Conservation (phyloP, 495 filamentous ascomycete genomes). For the Acidiella bohemica region DNA sequence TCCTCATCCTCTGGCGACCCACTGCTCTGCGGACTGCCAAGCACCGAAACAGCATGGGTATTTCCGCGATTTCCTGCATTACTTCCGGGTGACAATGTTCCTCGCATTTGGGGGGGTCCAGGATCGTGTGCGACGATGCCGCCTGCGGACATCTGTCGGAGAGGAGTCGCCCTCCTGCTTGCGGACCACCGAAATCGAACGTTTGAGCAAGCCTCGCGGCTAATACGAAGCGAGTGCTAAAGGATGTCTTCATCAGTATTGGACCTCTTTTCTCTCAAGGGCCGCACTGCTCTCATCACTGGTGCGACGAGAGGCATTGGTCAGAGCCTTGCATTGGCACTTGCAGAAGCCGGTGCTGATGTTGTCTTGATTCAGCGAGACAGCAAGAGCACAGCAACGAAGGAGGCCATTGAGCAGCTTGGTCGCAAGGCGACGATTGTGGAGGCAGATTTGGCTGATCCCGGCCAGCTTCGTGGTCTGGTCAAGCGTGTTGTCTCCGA, state of each 20-base stretch:
- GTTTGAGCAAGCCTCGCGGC: no score
- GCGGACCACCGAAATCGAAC: no score
- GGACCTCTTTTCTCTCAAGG: slow-evolving; percentile 32
- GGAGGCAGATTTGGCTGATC: slow-evolving; percentile 56
- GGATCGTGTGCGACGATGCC: no score
- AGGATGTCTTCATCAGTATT: slow-evolving; percentile 23
- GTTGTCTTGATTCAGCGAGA: slow-evolving; percentile 66
- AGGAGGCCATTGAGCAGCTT: slow-evolving; percentile 45
- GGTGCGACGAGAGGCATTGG: slow-evolving; percentile 84
- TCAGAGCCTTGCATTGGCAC: slow-evolving; percentile 62
- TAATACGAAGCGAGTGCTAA: no score
- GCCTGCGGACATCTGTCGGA: no score
- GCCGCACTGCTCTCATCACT: slow-evolving; percentile 71
- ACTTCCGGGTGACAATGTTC: no score
- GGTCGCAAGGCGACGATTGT: slow-evolving; percentile 58
- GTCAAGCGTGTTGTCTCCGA: slow-evolving; percentile 47
- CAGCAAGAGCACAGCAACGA: slow-evolving; percentile 46
- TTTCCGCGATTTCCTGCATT: no score
- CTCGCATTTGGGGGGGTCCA: no score
- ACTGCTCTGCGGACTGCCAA: no score
- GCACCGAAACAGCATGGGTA: no score
- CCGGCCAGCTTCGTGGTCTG: slow-evolving; percentile 45
- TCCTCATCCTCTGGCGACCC: no score
- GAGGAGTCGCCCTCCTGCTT: no score
- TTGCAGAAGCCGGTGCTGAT: slow-evolving; percentile 77